These are phyloP conservation scores for Didymellaceae sp. DNA, from an alignment of 2,329 filamentous ascomycete species.

Conservation along the genomic window DNA sequence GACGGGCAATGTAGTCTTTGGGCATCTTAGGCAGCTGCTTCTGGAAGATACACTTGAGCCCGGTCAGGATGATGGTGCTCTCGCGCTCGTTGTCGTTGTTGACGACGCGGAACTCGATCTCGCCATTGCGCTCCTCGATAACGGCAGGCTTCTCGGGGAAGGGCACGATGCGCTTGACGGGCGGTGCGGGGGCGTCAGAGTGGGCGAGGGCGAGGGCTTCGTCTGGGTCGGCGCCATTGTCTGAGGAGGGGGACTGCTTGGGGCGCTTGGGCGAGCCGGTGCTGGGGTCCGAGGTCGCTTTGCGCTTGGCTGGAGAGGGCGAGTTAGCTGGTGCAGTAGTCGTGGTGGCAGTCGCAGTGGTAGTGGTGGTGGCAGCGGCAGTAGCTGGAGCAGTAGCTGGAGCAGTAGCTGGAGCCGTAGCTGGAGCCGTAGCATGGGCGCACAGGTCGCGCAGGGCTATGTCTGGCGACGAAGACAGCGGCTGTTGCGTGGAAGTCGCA, in stretches of 20 bases:
- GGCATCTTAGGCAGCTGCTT: constrained; percentile 99
- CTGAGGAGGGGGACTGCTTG: constrained; percentile 45
- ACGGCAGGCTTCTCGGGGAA: constrained; percentile 96
- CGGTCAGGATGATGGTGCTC: constrained; percentile 91
- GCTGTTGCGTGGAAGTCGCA: too few species aligned
- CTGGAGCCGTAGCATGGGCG: background rate
- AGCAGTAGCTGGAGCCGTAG: too few species aligned
- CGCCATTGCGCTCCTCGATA: constrained; percentile 88
- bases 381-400: too few species aligned
- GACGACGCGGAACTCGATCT: constrained; percentile 96
- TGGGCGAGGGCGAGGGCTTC: constrained; percentile 46
- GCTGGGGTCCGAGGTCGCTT: constrained; percentile 73
- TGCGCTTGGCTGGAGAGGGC: constrained; percentile 65
- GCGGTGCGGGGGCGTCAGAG: constrained; percentile 45
- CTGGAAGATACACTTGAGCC: constrained; percentile 96
- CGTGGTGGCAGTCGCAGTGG: background rate
- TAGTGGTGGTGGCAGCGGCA: too few species aligned
- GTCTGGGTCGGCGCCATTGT: too few species aligned
- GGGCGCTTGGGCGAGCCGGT: constrained; percentile 67
- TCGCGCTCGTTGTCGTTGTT: constrained; percentile 93
- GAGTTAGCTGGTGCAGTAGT: constrained; percentile 21
- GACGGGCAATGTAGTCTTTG: constrained; percentile 96
- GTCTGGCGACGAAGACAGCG: constrained; percentile 17
- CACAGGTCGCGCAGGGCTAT: constrained; percentile 17
- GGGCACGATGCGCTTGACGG: constrained; percentile 70